A percentile compares a stretch with the other conserved stretches of the same genome.
Conservation (phyloP, 2,329 filamentous ascomycete species). For the Trichophyton schoenleinii region DNA sequence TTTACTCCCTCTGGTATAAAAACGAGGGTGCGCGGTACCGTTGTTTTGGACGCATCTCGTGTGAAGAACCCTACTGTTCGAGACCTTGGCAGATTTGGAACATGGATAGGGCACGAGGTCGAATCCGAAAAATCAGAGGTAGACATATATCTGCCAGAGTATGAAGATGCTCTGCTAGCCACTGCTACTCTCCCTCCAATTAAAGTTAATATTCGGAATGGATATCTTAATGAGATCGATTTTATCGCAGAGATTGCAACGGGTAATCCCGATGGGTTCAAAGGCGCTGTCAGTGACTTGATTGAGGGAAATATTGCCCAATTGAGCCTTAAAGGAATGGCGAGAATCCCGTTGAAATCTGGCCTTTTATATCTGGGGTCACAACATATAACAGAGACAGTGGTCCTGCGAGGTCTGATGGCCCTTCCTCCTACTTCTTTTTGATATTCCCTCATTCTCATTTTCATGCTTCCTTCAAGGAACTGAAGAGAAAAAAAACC, state of each 20-base stretch:
- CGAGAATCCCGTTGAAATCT: conserved; percentile 60
- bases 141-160: conserved; percentile 69
- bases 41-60: conserved; percentile 64
- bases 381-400: conserved; percentile 59
- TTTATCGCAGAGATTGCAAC: conserved; percentile 64
- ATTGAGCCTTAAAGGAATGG: conserved; percentile 60
- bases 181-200: conserved; percentile 64
- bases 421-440: neutral
- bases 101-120: conserved; percentile 65
- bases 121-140: conserved; percentile 62
- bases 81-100: conserved; percentile 62
- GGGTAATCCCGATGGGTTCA: conserved; percentile 64
- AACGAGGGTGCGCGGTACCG: conserved; percentile 68
- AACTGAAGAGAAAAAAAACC: neutral
- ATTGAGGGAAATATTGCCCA: conserved; percentile 62
- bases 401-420: conserved; percentile 66
- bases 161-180: conserved; percentile 63
- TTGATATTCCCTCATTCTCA: conserved; percentile 18
- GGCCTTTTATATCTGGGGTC: conserved; percentile 68
- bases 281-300: conserved; percentile 76
- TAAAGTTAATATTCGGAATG: conserved; percentile 63
- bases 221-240: conserved; percentile 63
- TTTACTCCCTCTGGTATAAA: conserved; percentile 67
- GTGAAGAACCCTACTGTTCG: conserved; percentile 60
- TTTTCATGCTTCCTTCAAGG: neutral